A percentile compares a stretch with the other conserved stretches of the same genome.
These are phyloP conservation scores for Zhuliangozyma parablackwelliae DNA, from an alignment of 1,139 yeast species.

Conservation along the genomic window DNA sequence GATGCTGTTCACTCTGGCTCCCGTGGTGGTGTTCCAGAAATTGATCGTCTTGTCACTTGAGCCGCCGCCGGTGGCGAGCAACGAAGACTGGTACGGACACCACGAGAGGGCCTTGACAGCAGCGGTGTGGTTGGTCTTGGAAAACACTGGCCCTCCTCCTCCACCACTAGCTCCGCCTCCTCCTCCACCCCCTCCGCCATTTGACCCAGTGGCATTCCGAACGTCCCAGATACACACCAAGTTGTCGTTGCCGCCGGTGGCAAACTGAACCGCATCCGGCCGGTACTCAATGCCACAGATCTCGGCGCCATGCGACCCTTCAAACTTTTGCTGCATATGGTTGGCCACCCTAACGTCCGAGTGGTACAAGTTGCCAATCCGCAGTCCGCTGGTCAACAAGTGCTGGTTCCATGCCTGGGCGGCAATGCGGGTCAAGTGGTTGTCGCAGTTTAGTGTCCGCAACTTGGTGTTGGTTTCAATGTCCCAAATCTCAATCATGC, in stretches of 20 bases:
- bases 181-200: constrained; percentile 12
- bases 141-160: constrained; percentile 51
- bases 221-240: constrained; percentile 94
- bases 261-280: constrained; percentile 77
- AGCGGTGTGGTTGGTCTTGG: constrained; percentile 79
- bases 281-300: constrained; percentile 92
- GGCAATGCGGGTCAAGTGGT: constrained; percentile 65
- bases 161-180: too few relatives aligned
- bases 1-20: constrained; percentile 78
- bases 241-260: constrained; percentile 94
- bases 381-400: constrained; percentile 74
- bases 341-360: constrained; percentile 89
- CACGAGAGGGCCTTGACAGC: constrained; percentile 95
- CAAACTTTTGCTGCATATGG: constrained; percentile 61
- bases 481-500: constrained; percentile 91
- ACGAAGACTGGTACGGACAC: constrained; percentile 83
- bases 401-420: constrained; percentile 86
- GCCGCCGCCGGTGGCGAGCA: constrained; percentile 96
- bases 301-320: constrained; percentile 68
- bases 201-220: constrained; percentile 39
- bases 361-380: constrained; percentile 79
- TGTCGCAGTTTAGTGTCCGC: constrained; percentile 72
- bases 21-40: constrained; percentile 94
- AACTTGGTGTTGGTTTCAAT: constrained; percentile 70
- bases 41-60: constrained; percentile 85